Evolutionary conservation across 768 basidiomycete species (phyloP).

Genomic region (Boletellus emodensis): DNA sequence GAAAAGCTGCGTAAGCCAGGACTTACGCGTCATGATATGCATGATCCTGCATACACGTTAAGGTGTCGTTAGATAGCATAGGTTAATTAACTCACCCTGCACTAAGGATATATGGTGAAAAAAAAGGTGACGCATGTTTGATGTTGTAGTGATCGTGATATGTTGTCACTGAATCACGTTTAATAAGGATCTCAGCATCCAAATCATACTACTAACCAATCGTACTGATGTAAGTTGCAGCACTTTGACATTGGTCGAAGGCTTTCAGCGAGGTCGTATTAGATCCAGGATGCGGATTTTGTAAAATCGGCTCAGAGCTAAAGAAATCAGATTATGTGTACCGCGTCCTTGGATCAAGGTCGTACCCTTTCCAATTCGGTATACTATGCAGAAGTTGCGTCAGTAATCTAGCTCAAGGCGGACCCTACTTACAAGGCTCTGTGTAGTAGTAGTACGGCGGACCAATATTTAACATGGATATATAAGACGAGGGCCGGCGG

Average conservation of each 20-base stretch:
- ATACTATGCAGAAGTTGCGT: conserved; percentile 41
- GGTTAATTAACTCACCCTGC: conserved; percentile 53
- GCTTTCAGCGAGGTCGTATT: conserved; percentile 56
- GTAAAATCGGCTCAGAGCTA: conserved; percentile 43
- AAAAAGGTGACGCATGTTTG: conserved; percentile 56
- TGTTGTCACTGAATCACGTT: conserved; percentile 39
- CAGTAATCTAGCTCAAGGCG: conserved; percentile 4
- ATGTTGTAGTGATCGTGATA: conserved; percentile 62
- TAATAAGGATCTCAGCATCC: not conserved
- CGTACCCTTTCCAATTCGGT: conserved; percentile 67
- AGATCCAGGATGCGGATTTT: conserved; percentile 36
- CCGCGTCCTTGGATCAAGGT: not conserved
- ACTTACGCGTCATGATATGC: conserved; percentile 71
- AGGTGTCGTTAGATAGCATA: not conserved
- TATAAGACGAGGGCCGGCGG: conserved; percentile 66
- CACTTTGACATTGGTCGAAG: conserved; percentile 70
- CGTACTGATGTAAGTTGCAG: conserved; percentile 66
- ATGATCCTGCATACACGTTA: conserved; percentile 51
- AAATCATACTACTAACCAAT: conserved; percentile 43
- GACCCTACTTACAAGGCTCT: conserved; percentile 66
- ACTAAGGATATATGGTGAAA: conserved; percentile 65
- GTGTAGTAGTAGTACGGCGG: conserved; percentile 66
- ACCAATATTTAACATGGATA: conserved; percentile 75
- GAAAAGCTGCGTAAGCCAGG: not conserved
- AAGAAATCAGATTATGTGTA: conserved; percentile 1